These are phyloP conservation scores for Zizania latifolia DNA, from an alignment of 176 grass and related monocot genomes.

Conservation along the genomic window DNA sequence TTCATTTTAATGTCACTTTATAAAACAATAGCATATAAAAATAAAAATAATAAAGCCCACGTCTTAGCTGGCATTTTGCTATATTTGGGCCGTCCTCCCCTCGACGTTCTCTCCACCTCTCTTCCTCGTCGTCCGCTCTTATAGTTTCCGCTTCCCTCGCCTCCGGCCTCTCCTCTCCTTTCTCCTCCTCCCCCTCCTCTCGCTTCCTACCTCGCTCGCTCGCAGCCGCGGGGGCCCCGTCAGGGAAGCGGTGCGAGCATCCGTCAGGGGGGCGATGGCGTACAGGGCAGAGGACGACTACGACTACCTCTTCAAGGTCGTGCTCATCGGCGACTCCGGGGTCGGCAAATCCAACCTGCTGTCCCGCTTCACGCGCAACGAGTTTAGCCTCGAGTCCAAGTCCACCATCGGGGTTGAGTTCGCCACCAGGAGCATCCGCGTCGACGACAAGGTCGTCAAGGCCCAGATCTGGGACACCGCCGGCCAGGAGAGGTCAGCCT, in stretches of 20 bases:
- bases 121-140: neutral
- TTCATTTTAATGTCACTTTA: too few species aligned
- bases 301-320: constrained; percentile 85
- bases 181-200: neutral
- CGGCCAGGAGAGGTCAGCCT: constrained; percentile 51
- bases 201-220: neutral
- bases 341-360: constrained; percentile 78
- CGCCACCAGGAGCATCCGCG: constrained; percentile 65
- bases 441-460: constrained; percentile 75
- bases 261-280: constrained; percentile 18
- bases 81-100: too few species aligned
- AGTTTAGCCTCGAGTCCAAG: constrained; percentile 89
- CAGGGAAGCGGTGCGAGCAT: constrained; percentile 12
- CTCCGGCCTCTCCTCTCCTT: neutral
- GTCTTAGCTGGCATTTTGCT: too few species aligned
- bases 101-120: constrained; percentile 23
- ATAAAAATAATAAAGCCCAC: too few species aligned
- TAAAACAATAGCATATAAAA: too few species aligned
- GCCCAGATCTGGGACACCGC: constrained; percentile 90
- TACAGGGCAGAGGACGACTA: constrained; percentile 87
- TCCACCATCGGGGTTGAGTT: constrained; percentile 95
- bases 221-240: neutral
- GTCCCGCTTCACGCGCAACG: constrained; percentile 72
- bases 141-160: neutral
- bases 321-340: constrained; percentile 84